Conservation (phyloP, 2,329 filamentous ascomycete species). For the Aspergillus fumigatus region DNA sequence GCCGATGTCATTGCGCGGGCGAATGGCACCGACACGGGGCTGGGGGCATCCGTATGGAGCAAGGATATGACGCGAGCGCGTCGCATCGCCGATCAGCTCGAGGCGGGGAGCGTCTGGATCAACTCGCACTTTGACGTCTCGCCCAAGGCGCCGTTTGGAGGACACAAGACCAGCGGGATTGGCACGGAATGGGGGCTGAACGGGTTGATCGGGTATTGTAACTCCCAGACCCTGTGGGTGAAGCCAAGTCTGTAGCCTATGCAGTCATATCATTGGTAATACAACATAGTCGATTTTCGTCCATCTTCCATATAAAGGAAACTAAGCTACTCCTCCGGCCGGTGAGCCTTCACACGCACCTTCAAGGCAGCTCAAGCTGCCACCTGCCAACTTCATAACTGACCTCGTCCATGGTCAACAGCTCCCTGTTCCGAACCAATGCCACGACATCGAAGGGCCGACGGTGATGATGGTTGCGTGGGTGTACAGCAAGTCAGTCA, state of each 20-base stretch:
- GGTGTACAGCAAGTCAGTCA: constrained; percentile 36
- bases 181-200: constrained; percentile 45
- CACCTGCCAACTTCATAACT: constrained; percentile 32
- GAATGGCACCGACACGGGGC: constrained; percentile 50
- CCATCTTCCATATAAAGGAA: too few species aligned
- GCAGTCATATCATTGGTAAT: background rate
- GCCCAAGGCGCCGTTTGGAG: constrained; percentile 42
- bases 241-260: constrained; percentile 16
- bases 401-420: constrained; percentile 40
- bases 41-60: constrained; percentile 57
- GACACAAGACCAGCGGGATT: constrained; percentile 50
- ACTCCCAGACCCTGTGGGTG: constrained; percentile 32
- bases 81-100: constrained; percentile 50
- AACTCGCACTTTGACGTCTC: constrained; percentile 42
- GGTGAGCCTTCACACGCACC: constrained; percentile 32
- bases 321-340: constrained; percentile 5
- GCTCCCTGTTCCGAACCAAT: constrained; percentile 33
- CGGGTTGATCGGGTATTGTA: constrained; percentile 40
- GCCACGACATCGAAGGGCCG: constrained; percentile 41
- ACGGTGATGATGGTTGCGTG: constrained; percentile 52
- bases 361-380: constrained; percentile 36
- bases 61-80: constrained; percentile 49
- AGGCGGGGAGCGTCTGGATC: constrained; percentile 58
- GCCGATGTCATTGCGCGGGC: constrained; percentile 55
- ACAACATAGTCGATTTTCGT: background rate